Evolutionary conservation across 2,329 filamentous ascomycete genomes (phyloP).

Genomic region (Pseudocercospora cruenta): DNA sequence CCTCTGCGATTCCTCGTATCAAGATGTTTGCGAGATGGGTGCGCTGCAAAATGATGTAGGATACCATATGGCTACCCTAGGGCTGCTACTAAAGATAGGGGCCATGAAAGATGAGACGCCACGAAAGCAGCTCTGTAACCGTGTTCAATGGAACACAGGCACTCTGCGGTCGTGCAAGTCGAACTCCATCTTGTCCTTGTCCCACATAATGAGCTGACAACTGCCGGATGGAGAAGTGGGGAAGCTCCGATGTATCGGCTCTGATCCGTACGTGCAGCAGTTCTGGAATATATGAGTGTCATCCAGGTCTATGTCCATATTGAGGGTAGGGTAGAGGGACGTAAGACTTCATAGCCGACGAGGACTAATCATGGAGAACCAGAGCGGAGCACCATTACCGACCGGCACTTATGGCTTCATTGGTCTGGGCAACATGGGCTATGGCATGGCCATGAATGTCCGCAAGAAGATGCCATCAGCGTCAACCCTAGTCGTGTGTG

Average conservation of each 20-base stretch:
- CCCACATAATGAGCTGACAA: neutral
- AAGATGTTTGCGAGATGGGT: no score
- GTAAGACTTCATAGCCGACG: neutral
- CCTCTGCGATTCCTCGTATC: no score
- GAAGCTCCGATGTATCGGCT: neutral
- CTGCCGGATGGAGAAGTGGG: conserved; percentile 6
- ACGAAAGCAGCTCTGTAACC: neutral
- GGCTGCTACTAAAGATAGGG: no score
- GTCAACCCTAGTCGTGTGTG: conserved; percentile 43
- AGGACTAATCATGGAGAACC: neutral
- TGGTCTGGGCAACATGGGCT: conserved; percentile 49
- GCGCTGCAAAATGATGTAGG: no score
- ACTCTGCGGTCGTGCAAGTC: neutral
- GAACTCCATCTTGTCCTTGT: neutral
- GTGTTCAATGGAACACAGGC: neutral
- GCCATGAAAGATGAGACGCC: no score
- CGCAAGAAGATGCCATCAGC: conserved; percentile 40
- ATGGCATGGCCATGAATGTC: conserved; percentile 48
- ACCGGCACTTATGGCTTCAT: conserved; percentile 13
- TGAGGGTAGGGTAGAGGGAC: neutral
- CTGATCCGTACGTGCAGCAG: neutral
- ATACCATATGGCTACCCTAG: no score
- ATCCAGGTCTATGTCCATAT: neutral
- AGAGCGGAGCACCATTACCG: neutral
- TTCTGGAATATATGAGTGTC: neutral